A percentile compares a stretch with the other conserved stretches of the same genome.
These are phyloP conservation scores for Pseudogymnoascus sp. DNA, from an alignment of 2,329 filamentous ascomycete species.

Conservation along the genomic window DNA sequence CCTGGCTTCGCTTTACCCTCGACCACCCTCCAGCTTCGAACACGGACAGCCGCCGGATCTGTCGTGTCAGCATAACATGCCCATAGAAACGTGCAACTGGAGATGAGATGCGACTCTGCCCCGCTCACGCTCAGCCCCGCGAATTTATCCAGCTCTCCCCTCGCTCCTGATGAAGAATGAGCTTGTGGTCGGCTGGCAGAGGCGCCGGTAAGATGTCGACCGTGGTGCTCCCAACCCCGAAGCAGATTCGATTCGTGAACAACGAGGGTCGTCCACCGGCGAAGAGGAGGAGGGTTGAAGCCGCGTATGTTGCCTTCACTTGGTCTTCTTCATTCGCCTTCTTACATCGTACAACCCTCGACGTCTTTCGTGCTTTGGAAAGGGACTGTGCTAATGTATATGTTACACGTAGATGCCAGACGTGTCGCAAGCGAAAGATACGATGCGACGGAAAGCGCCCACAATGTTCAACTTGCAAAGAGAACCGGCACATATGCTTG, in stretches of 20 bases:
- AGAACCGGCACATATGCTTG: slow-evolving; percentile 60
- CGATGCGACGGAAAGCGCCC: slow-evolving; percentile 67
- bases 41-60: slow-evolving; percentile 1
- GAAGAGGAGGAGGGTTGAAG: slow-evolving; percentile 69
- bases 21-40: not conserved
- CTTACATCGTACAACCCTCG: slow-evolving; percentile 6
- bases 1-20: not conserved
- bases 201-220: slow-evolving; percentile 10
- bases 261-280: slow-evolving; percentile 73
- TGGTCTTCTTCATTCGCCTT: slow-evolving; percentile 15
- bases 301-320: slow-evolving; percentile 50
- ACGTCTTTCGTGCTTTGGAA: slow-evolving; percentile 1
- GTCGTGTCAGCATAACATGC: slow-evolving; percentile 7
- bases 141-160: not conserved
- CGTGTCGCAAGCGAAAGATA: slow-evolving; percentile 68
- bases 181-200: slow-evolving; percentile 8
- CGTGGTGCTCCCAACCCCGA: slow-evolving; percentile 32
- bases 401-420: slow-evolving; percentile 47
- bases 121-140: slow-evolving; percentile 1
- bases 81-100: slow-evolving; percentile 5
- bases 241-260: slow-evolving; percentile 70
- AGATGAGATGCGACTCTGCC: slow-evolving; percentile 8
- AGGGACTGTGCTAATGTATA: slow-evolving; percentile 11
- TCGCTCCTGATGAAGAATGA: slow-evolving; percentile 11
- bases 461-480: slow-evolving; percentile 61